Base-by-base conservation (phyloP, 352 stramenopile species). In the Stramenopiles sp. region DNA sequence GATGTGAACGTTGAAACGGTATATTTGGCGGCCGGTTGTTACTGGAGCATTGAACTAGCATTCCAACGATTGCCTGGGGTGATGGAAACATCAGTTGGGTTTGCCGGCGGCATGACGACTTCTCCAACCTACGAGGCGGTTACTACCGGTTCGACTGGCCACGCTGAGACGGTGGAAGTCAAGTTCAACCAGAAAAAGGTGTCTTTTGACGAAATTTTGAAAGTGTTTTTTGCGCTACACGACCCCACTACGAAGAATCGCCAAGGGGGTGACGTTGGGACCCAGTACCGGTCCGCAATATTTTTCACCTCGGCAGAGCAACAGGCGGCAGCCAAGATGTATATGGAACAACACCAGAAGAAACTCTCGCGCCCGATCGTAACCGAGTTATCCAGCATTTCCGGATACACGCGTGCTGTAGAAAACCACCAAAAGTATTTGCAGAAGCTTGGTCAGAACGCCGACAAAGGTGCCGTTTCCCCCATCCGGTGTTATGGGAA, bases 1-100 rank as follows among this genome's bases (percentile, higher is more conserved):
- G n/a, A n/a, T n/a, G n/a, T n/a, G n/a, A 63, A 63, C 25, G 25
- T 63, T 63, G 25, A 82, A 63, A 80, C 92, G 31, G 92, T 91
- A 30, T 97, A 92, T 2, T 97, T 98, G 82, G 94, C 91, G 0
- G 89, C 90, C 49, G 94, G 94, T 32, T 98, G 94, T 82, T 98
- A 98, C 82, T 98, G 94, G 94, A 91, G 92, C 68, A 84, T 97
- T n/a, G 90, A 98, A 82, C 79, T 98, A 33, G 90, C 89, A 4
- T 98, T 97, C 81, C 90, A 97, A 82, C 86, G 94, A 74, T 80
- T 97, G 31, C 83, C 85, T 1, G 94, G 94, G 37, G 89, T 98
- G 31, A 78, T 91, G 0, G 82, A 89, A 68, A 98, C 94, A 12
- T 81, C 85, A 0, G 93, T 98, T 1, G 88, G 88, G 73, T 93